These are phyloP conservation scores for Fusarium staphyleae DNA, from an alignment of 2,329 filamentous ascomycete species.

Conservation along the genomic window DNA sequence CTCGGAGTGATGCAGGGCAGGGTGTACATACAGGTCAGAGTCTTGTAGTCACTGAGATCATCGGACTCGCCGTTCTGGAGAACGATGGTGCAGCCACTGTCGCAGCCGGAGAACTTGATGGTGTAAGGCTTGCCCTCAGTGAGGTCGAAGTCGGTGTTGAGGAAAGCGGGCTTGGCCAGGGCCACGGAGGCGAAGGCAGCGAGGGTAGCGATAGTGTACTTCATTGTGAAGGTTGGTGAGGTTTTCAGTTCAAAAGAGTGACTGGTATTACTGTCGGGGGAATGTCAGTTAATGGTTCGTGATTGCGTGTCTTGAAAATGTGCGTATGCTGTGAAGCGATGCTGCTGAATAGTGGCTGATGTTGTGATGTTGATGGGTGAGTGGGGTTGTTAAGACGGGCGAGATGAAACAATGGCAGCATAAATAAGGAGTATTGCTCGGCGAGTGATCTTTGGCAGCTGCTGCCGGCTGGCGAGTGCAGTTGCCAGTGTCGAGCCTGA, in stretches of 20 bases:
- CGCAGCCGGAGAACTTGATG: conserved; percentile 45
- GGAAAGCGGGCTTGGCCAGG: conserved; percentile 43
- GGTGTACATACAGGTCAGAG: conserved; percentile 43
- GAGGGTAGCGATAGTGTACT: conserved; percentile 45
- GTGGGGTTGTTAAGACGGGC: neutral
- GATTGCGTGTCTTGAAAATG: conserved; percentile 6
- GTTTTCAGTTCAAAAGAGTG: conserved; percentile 37
- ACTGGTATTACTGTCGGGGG: conserved; percentile 38
- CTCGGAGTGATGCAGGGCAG: too few relatives aligned
- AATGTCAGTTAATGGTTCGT: conserved; percentile 20
- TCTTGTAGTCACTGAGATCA: conserved; percentile 43
- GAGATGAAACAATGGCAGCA: conserved; percentile 1
- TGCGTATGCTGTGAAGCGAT: conserved; percentile 1
- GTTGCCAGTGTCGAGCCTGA: neutral
- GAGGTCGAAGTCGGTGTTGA: conserved; percentile 44
- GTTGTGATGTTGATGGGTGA: conserved; percentile 1
- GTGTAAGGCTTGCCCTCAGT: conserved; percentile 44
- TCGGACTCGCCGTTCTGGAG: conserved; percentile 44
- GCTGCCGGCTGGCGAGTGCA: neutral
- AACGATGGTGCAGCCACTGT: conserved; percentile 45
- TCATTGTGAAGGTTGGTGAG: conserved; percentile 45
- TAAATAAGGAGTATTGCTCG: neutral
- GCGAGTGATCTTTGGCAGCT: conserved; percentile 2
- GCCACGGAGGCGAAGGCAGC: conserved; percentile 42
- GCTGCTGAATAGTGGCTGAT: conserved; percentile 7